A percentile compares a stretch with the other conserved stretches of the same genome.
These are phyloP conservation scores for Penstemon davidsonii DNA, from an alignment of 257 asterid genomes.

Conservation along the genomic window DNA sequence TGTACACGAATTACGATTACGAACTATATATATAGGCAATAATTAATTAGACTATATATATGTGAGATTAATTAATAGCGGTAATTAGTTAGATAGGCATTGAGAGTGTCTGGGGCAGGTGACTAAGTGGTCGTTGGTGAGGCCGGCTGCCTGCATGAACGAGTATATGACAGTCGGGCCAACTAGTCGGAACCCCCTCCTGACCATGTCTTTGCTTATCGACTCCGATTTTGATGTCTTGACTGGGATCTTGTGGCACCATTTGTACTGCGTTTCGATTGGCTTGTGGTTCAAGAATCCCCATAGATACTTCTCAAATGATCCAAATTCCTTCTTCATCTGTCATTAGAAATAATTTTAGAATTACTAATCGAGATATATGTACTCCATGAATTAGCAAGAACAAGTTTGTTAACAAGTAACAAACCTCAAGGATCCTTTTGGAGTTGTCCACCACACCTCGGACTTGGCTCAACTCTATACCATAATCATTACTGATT, in stretches of 20 bases:
- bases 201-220: slow-evolving; percentile 85
- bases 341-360: slow-evolving; percentile 10
- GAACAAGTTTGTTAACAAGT: not conserved
- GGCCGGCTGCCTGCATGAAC: slow-evolving; percentile 90
- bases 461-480: slow-evolving; percentile 62
- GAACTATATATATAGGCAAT: slow-evolving; percentile 1
- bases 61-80: not conserved
- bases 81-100: slow-evolving; percentile 7
- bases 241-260: slow-evolving; percentile 70
- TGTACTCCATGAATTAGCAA: not conserved
- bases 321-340: slow-evolving; percentile 56
- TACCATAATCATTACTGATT: slow-evolving; percentile 46
- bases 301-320: slow-evolving; percentile 71
- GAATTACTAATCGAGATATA: not conserved
- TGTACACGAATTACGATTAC: not conserved
- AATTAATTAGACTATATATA: not conserved
- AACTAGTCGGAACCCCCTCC: slow-evolving; percentile 70
- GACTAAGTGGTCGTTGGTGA: slow-evolving; percentile 76
- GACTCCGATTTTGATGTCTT: slow-evolving; percentile 86
- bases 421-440: slow-evolving; percentile 55
- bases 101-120: slow-evolving; percentile 64
- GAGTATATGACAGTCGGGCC: slow-evolving; percentile 84
- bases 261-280: slow-evolving; percentile 56
- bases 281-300: slow-evolving; percentile 69
- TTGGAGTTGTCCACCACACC: slow-evolving; percentile 80